Conservation (phyloP, 352 stramenopile species). For the Phytopythium aichiense region DNA sequence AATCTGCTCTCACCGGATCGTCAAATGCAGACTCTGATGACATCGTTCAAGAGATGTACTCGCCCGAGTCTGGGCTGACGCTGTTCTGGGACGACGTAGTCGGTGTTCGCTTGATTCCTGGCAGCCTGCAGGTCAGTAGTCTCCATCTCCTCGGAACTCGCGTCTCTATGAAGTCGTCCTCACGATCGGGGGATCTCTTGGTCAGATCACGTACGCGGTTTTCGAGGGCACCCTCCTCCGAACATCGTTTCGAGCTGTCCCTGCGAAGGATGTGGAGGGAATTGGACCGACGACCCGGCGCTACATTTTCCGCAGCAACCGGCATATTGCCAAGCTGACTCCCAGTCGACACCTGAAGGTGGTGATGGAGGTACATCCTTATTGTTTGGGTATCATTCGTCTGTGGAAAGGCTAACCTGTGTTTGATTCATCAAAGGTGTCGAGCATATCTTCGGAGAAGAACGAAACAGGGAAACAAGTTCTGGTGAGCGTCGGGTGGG, state of each 20-base stretch:
- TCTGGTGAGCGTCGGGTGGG: constrained; percentile 38
- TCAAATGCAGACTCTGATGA: constrained; percentile 4
- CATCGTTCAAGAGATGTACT: constrained; percentile 14
- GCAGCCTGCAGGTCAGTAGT: constrained; percentile 30
- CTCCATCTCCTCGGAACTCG: not conserved
- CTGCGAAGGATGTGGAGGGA: constrained; percentile 23
- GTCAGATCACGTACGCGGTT: constrained; percentile 44
- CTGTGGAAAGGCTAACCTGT: not conserved
- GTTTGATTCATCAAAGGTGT: constrained; percentile 15
- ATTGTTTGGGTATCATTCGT: not conserved
- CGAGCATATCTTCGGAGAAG: constrained; percentile 7
- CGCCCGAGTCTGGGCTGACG: constrained; percentile 28
- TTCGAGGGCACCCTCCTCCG: constrained; percentile 34
- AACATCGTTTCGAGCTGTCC: constrained; percentile 38
- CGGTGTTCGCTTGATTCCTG: constrained; percentile 15
- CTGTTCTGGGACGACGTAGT: constrained; percentile 47
- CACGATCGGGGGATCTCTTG: not conserved
- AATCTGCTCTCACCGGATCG: not conserved
- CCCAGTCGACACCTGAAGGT: constrained; percentile 23
- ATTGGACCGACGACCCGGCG: constrained; percentile 21
- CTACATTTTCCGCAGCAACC: constrained; percentile 26
- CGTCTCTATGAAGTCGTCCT: not conserved
- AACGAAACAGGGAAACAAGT: constrained; percentile 5
- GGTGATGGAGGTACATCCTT: constrained; percentile 32
- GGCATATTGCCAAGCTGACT: constrained; percentile 27